Evolutionary conservation across 1,284 basidiomycete genomes (phyloP).

Genomic region (Malassezia nana): DNA sequence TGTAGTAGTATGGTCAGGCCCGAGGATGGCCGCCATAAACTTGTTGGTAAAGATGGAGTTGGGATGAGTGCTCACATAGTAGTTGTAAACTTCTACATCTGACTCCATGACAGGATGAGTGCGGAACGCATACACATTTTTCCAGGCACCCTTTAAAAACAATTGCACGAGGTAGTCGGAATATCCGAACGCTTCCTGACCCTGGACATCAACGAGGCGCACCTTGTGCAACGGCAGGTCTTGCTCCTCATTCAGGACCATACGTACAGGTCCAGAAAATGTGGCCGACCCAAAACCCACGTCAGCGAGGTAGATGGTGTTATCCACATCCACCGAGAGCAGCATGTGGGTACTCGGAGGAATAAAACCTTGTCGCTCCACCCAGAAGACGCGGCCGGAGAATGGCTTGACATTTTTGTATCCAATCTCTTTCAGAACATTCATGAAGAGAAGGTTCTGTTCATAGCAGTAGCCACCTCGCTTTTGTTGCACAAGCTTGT

Average conservation of each 20-base stretch:
- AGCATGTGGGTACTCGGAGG: background rate
- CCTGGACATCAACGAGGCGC: background rate
- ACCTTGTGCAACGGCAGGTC: background rate
- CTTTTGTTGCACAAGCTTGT: background rate
- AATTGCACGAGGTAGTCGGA: background rate
- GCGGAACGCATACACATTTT: background rate
- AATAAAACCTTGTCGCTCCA: background rate
- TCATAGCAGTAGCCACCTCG: constrained; percentile 2
- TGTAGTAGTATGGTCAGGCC: background rate
- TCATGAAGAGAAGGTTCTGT: background rate
- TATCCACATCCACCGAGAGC: background rate
- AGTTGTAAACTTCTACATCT: background rate
- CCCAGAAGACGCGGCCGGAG: background rate
- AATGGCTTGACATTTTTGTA: background rate
- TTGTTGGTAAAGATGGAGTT: background rate
- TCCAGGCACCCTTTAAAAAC: background rate
- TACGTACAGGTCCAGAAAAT: background rate
- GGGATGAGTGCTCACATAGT: background rate
- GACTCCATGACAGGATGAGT: background rate
- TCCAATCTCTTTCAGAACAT: background rate
- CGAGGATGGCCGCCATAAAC: background rate
- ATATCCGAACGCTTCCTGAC: background rate
- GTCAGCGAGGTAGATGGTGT: background rate
- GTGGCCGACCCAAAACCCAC: background rate
- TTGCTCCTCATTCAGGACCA: background rate